Evolutionary conservation across 208 protist genomes (phyloP).

Genomic region (Vickermania ingenoplastis): DNA sequence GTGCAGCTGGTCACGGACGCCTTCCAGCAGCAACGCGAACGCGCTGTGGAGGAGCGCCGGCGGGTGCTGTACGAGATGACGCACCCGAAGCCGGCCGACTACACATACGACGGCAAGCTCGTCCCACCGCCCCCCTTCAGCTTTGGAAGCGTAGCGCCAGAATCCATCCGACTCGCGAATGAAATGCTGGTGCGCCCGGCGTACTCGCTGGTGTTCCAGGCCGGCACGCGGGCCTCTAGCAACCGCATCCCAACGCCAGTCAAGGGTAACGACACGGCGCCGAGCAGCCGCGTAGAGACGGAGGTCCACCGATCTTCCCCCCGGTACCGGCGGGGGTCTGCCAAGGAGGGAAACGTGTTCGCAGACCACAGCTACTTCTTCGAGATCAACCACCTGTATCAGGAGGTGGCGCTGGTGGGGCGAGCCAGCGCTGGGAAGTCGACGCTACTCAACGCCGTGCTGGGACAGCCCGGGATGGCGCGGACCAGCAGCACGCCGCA

Average conservation of each 20-base stretch:
- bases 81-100: constrained; percentile 71
- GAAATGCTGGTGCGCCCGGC: constrained; percentile 62
- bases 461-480: constrained; percentile 55
- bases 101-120: constrained; percentile 78
- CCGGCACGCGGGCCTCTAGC: constrained; percentile 32
- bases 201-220: constrained; percentile 68
- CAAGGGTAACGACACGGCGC: neutral
- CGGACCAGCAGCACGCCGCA: constrained; percentile 83
- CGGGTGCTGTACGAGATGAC: constrained; percentile 76
- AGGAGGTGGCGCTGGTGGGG: constrained; percentile 82
- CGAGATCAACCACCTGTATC: constrained; percentile 86
- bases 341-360: constrained; percentile 44
- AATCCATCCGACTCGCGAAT: constrained; percentile 52
- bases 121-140: constrained; percentile 80
- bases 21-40: constrained; percentile 58
- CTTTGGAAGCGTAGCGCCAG: constrained; percentile 72
- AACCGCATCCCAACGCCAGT: neutral
- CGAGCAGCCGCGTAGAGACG: neutral
- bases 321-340: constrained; percentile 17
- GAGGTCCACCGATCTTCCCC: neutral
- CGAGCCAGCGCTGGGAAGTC: constrained; percentile 81
- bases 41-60: constrained; percentile 38
- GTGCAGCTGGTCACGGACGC: constrained; percentile 83
- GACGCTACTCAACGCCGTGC: constrained; percentile 75
- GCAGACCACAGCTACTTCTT: constrained; percentile 86